These are phyloP conservation scores for Aspergillus wentii DNA, from an alignment of 495 filamentous ascomycete genomes.

Conservation along the genomic window DNA sequence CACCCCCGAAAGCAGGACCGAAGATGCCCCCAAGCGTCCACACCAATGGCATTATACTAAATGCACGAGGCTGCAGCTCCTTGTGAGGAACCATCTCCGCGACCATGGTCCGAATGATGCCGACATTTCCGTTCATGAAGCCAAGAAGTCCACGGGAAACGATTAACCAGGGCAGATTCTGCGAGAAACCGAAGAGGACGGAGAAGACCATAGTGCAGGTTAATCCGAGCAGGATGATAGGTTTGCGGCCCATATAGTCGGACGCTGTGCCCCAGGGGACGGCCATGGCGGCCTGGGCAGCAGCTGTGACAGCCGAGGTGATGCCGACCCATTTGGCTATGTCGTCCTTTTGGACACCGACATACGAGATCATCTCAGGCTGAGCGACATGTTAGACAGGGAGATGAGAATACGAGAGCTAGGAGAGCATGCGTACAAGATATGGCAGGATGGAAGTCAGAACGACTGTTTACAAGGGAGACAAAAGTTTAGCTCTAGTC, in stretches of 20 bases:
- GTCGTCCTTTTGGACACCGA: conserved; percentile 65
- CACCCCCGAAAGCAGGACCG: conserved; percentile 82
- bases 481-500: conserved; percentile 1
- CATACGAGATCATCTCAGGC: conserved; percentile 81
- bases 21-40: conserved; percentile 84
- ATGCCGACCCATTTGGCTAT: conserved; percentile 76
- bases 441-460: conserved; percentile 87
- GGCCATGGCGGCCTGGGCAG: conserved; percentile 67
- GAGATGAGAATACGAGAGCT: too few relatives aligned
- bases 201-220: conserved; percentile 68
- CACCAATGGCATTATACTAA: conserved; percentile 78
- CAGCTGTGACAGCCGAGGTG: conserved; percentile 66
- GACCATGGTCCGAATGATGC: conserved; percentile 77
- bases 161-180: conserved; percentile 66
- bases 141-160: conserved; percentile 63
- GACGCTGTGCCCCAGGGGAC: conserved; percentile 76
- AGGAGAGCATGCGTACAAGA: conserved; percentile 47
- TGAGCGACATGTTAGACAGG: conserved; percentile 5
- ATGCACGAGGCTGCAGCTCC: conserved; percentile 76
- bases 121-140: conserved; percentile 70
- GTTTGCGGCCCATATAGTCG: conserved; percentile 71
- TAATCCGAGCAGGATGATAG: conserved; percentile 64
- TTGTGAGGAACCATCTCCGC: conserved; percentile 78
- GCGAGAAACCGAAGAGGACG: conserved; percentile 74
- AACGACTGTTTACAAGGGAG: conserved; percentile 54